phyloP scores from a whole-genome alignment of 1,284 basidiomycete genomes.

The Coniferiporia sulphurascens region DNA sequence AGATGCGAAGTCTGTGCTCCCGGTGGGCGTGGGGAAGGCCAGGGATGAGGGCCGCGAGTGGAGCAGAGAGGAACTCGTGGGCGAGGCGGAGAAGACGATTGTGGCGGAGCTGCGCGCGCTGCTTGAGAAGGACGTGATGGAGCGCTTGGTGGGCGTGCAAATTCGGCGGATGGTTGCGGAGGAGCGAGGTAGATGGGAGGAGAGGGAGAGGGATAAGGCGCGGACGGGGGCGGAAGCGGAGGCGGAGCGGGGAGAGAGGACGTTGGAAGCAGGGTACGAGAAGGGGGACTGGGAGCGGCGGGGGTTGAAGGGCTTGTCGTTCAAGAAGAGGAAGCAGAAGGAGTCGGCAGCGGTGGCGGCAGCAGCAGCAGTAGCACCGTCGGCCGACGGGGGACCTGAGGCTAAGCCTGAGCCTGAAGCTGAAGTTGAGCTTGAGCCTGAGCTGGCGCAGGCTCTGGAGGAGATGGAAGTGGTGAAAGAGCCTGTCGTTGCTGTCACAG shows the following conservation, averaged over 20 bases:
- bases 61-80: slow-evolving; percentile 56
- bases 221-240: slow-evolving; percentile 22
- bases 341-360: background rate
- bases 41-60: slow-evolving; percentile 27
- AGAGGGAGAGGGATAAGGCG: slow-evolving; percentile 14
- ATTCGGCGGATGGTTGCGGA: slow-evolving; percentile 51
- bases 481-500: slow-evolving; percentile 16
- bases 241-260: slow-evolving; percentile 24
- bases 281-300: slow-evolving; percentile 32
- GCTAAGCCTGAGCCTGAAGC: background rate
- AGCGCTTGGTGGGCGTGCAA: slow-evolving; percentile 55
- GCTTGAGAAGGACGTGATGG: slow-evolving; percentile 68
- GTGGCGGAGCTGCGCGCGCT: slow-evolving; percentile 54
- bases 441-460: background rate
- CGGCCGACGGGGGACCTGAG: background rate
- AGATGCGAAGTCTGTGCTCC: background rate
- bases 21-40: background rate
- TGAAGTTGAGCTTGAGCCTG: background rate
- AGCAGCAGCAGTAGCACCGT: background rate
- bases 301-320: slow-evolving; percentile 61
- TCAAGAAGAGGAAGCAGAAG: slow-evolving; percentile 51
- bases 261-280: slow-evolving; percentile 22
- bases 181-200: slow-evolving; percentile 36
- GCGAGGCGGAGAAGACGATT: slow-evolving; percentile 57
- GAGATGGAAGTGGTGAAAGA: background rate